Evolutionary conservation across 176 grass and related monocot genomes (phyloP).

Genomic region (Themeda triandra): DNA sequence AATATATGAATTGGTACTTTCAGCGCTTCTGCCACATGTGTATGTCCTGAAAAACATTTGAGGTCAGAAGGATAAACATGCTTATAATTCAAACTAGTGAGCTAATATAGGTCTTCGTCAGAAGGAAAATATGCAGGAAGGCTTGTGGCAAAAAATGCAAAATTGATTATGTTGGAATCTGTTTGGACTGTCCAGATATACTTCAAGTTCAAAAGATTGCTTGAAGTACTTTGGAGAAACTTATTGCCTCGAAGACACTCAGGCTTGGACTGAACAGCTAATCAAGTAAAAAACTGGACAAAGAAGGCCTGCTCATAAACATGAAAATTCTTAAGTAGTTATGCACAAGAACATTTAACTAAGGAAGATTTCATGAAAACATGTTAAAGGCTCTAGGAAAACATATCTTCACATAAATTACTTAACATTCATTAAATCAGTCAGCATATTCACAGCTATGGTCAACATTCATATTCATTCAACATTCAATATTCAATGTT

Average conservation of each 20-base stretch:
- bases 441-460: neutral
- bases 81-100: constrained; percentile 7
- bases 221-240: neutral
- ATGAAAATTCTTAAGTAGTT: neutral
- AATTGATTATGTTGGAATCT: neutral
- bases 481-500: neutral
- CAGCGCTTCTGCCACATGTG: constrained; percentile 83
- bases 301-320: neutral
- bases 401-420: neutral
- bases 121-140: neutral
- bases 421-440: neutral
- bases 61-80: constrained; percentile 36
- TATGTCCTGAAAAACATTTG: constrained; percentile 77
- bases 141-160: neutral
- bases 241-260: neutral
- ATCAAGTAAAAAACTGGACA: neutral
- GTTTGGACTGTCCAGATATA: neutral
- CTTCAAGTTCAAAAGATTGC: neutral
- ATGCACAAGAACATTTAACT: neutral
- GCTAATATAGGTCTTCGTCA: neutral
- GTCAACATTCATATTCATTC: neutral
- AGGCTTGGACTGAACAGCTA: neutral
- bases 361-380: neutral
- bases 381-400: neutral
- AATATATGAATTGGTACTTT: constrained; percentile 98